Evolutionary conservation across 441 rosid genomes (phyloP).

Genomic region (Mallotus japonicus): DNA sequence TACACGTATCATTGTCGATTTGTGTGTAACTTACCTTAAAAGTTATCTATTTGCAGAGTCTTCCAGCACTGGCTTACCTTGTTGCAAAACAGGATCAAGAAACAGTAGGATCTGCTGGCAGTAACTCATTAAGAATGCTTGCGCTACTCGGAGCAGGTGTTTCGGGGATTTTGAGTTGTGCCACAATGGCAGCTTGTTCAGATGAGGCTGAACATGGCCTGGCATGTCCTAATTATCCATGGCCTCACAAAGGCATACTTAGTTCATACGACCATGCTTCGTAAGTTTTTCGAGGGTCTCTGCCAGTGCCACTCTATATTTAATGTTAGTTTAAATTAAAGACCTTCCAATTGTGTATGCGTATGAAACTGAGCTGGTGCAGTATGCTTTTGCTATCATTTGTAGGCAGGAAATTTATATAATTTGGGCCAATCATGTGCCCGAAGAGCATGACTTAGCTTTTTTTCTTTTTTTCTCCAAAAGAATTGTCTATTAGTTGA

Average conservation of each 20-base stretch:
- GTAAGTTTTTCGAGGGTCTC: slow-evolving; percentile 49
- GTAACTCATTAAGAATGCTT: slow-evolving; percentile 52
- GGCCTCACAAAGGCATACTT: slow-evolving; percentile 98
- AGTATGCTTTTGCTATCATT: too few species aligned
- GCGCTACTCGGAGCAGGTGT: slow-evolving; percentile 87
- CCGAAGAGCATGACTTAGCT: too few species aligned
- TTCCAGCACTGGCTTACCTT: slow-evolving; percentile 8
- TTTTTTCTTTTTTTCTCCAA: too few species aligned
- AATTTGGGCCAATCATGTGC: too few species aligned
- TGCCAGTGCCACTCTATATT: too few species aligned
- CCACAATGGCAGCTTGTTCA: slow-evolving; percentile 71
- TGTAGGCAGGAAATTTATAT: too few species aligned
- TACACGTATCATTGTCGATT: too few species aligned
- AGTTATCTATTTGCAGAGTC: neutral
- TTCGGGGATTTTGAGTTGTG: slow-evolving; percentile 75
- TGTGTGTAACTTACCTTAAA: neutral
- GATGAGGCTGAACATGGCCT: slow-evolving; percentile 99
- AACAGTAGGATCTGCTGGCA: slow-evolving; percentile 45
- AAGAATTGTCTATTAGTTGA: too few species aligned
- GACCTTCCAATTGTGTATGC: too few species aligned
- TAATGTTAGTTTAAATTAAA: too few species aligned
- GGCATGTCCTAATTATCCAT: slow-evolving; percentile 80
- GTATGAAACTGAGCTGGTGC: too few species aligned
- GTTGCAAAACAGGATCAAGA: neutral
- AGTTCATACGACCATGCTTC: slow-evolving; percentile 99